phyloP scores from a whole-genome alignment of 2,329 filamentous ascomycete species.

The Exophiala phaeomuriformis region DNA sequence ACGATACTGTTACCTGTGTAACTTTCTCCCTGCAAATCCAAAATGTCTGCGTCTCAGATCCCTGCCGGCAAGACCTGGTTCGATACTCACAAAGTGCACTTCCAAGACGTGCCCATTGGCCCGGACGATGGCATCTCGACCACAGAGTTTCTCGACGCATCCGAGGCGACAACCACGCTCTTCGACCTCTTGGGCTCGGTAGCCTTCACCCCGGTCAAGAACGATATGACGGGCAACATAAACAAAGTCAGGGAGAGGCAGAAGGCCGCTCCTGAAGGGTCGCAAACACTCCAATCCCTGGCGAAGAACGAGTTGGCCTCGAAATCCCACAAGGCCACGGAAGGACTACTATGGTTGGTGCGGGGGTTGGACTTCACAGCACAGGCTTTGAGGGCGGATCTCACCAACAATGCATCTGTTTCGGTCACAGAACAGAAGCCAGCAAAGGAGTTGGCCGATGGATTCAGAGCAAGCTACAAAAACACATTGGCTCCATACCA shows the following conservation, averaged over 20 bases:
- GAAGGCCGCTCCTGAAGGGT: slow-evolving; percentile 67
- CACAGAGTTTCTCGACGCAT: slow-evolving; percentile 80
- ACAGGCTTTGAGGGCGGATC: slow-evolving; percentile 59
- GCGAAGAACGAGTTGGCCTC: slow-evolving; percentile 79
- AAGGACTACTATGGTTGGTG: slow-evolving; percentile 84
- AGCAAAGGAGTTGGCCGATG: slow-evolving; percentile 58
- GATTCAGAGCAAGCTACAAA: slow-evolving; percentile 80
- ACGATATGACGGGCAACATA: slow-evolving; percentile 83
- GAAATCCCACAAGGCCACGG: slow-evolving; percentile 80
- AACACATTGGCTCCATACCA: slow-evolving; percentile 87
- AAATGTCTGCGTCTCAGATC: slow-evolving; percentile 29
- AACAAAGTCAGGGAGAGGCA: slow-evolving; percentile 90
- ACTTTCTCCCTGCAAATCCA: neutral
- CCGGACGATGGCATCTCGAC: slow-evolving; percentile 68
- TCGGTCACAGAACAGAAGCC: slow-evolving; percentile 18
- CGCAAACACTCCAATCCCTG: slow-evolving; percentile 77
- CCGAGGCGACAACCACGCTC: slow-evolving; percentile 76
- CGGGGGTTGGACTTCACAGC: slow-evolving; percentile 94
- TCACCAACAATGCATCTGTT: slow-evolving; percentile 36
- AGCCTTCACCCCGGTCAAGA: slow-evolving; percentile 86
- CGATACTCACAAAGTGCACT: slow-evolving; percentile 4
- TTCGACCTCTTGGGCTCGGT: slow-evolving; percentile 63
- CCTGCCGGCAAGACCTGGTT: slow-evolving; percentile 55
- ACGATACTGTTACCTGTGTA: neutral
- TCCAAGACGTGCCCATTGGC: neutral